Evolutionary conservation across 176 grass and related monocot species (phyloP).

Genomic region (Otatea glauca): DNA sequence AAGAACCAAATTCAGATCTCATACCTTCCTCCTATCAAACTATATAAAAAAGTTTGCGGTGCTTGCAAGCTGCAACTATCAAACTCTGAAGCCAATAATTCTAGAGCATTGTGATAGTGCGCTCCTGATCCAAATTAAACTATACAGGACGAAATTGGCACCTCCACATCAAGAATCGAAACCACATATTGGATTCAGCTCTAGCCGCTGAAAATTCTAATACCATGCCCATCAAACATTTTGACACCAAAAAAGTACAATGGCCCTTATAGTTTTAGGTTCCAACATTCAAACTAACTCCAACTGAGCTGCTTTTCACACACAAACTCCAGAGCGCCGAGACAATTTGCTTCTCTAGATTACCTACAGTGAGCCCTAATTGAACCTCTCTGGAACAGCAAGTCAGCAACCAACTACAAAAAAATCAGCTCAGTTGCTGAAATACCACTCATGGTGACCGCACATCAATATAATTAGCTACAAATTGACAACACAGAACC

Average conservation of each 20-base stretch:
- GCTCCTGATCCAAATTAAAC: not conserved
- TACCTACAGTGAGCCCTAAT: not conserved
- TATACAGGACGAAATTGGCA: not conserved
- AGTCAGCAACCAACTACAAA: not conserved
- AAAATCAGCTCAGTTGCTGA: not conserved
- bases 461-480: not conserved
- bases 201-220: not conserved
- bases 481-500: not conserved
- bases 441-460: not conserved
- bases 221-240: not conserved
- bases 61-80: no score
- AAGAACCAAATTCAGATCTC: conserved; percentile 7
- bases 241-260: not conserved
- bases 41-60: no score
- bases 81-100: no score
- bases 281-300: no score
- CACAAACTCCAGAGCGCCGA: not conserved
- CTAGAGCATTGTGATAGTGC: not conserved
- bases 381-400: not conserved
- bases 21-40: conserved; percentile 82
- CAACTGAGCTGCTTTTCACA: not conserved
- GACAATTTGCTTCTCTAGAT: not conserved
- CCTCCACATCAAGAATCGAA: not conserved
- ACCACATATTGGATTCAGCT: not conserved
- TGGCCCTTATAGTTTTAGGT: no score